Conservation (phyloP, 1,284 basidiomycete genomes). For the Trichosporon sp. region DNA sequence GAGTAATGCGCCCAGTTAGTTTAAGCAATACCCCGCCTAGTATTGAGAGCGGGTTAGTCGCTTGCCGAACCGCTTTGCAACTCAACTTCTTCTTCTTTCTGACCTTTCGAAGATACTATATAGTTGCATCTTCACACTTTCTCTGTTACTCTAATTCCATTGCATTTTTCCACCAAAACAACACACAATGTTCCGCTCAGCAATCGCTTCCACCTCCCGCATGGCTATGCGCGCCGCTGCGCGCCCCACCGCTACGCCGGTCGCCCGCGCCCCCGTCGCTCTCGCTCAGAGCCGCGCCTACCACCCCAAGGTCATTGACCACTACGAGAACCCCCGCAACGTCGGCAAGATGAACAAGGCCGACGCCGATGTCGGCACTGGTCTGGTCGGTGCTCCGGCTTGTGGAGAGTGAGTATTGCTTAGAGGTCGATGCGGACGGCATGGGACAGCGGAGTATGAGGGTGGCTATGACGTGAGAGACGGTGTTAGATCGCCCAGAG, state of each 20-base stretch:
- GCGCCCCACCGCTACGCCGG: conserved; percentile 19
- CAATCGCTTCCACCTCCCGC: conserved; percentile 31
- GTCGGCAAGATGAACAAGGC: conserved; percentile 54
- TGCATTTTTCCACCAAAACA: not conserved
- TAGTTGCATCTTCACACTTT: not conserved
- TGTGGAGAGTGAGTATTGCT: conserved; percentile 43
- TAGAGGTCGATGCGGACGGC: not conserved
- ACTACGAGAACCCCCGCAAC: conserved; percentile 92
- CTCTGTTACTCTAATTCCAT: conserved; percentile 1
- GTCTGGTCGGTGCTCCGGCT: conserved; percentile 81
- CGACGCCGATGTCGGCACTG: conserved; percentile 65
- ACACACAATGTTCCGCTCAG: conserved; percentile 26
- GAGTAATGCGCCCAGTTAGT: not conserved
- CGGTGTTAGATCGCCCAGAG: not conserved
- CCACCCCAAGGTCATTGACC: conserved; percentile 90
- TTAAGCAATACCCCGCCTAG: not conserved
- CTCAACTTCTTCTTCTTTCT: not conserved
- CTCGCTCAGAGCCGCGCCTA: conserved; percentile 56
- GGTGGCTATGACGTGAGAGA: not conserved
- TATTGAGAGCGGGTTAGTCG: not conserved
- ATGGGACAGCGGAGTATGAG: not conserved
- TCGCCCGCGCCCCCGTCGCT: conserved; percentile 17
- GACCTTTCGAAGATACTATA: no score
- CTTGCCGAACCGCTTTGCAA: not conserved
- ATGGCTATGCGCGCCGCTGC: conserved; percentile 4